A percentile compares a stretch with the other conserved stretches of the same genome.
Conservation (phyloP, 306 rosid species). For the Albizia julibrissin region DNA sequence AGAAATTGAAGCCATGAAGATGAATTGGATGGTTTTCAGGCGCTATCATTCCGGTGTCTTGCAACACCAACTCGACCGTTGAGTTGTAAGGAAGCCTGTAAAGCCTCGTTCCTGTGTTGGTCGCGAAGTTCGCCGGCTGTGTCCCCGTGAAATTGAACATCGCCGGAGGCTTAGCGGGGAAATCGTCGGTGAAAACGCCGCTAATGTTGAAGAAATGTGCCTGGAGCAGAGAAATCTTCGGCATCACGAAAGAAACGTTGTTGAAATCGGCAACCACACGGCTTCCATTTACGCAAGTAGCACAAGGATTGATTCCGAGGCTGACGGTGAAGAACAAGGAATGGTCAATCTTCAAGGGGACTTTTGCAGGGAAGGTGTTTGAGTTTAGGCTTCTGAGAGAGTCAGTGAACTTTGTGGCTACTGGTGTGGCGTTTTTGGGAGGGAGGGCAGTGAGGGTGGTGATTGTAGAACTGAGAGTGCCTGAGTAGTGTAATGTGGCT, state of each 20-base stretch:
- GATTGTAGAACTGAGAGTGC: conserved; percentile 42
- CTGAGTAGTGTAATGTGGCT: conserved; percentile 55
- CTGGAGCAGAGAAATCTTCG: conserved; percentile 68
- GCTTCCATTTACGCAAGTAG: conserved; percentile 54
- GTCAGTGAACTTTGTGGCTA: conserved; percentile 48
- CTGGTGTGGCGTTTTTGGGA: conserved; percentile 57
- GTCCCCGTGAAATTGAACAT: conserved; percentile 63
- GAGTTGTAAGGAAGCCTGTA: conserved; percentile 76
- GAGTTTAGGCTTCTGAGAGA: conserved; percentile 67
- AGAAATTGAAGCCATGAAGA: conserved; percentile 86
- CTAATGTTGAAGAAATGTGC: conserved; percentile 79
- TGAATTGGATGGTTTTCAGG: conserved; percentile 90
- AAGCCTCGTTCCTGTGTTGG: conserved; percentile 65
- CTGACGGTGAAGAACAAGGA: conserved; percentile 74
- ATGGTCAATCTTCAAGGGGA: conserved; percentile 69
- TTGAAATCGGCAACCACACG: conserved; percentile 72
- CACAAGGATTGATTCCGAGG: conserved; percentile 73
- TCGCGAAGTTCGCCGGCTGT: conserved; percentile 56
- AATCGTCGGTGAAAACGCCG: conserved; percentile 81
- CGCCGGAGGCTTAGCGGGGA: conserved; percentile 60
- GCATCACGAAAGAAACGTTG: conserved; percentile 82
- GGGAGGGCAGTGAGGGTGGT: conserved; percentile 50
- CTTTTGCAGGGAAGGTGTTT: conserved; percentile 56
- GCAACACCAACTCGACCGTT: conserved; percentile 75
- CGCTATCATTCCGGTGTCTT: conserved; percentile 78